These are phyloP conservation scores for Fragilaria radians DNA, from an alignment of 108 stramenopile genomes.

Conservation along the genomic window DNA sequence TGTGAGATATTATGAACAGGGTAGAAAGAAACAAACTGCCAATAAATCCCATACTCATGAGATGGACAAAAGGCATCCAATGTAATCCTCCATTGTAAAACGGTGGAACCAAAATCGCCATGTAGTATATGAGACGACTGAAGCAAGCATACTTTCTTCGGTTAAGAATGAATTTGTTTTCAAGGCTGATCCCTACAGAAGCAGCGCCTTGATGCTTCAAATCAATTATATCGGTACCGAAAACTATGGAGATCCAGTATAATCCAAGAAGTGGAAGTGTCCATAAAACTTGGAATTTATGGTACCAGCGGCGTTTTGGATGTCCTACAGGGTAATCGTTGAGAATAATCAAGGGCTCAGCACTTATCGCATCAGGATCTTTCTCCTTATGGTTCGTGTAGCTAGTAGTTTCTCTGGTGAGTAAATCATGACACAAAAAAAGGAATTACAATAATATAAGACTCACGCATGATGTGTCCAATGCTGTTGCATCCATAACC, in stretches of 20 bases:
- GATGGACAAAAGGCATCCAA: conserved; percentile 22
- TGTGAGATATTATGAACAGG: conserved; percentile 89
- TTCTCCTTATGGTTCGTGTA: conserved; percentile 74
- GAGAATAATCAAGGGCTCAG: conserved; percentile 82
- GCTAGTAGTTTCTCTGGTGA: conserved; percentile 34
- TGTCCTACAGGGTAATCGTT: conserved; percentile 73
- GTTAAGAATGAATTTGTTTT: conserved; percentile 61
- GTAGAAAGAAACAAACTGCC: conserved; percentile 63
- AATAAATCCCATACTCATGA: conserved; percentile 75
- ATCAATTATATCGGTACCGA: conserved; percentile 77
- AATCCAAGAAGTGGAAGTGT: conserved; percentile 55
- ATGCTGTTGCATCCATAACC: conserved; percentile 87
- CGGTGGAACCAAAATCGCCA: conserved; percentile 62
- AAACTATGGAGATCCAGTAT: conserved; percentile 75
- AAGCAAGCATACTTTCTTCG: conserved; percentile 59
- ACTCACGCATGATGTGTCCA: conserved; percentile 68
- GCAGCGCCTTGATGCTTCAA: conserved; percentile 60
- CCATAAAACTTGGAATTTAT: conserved; percentile 76
- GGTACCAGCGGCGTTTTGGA: conserved; percentile 52
- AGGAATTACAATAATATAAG: neutral
- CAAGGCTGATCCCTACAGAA: conserved; percentile 57
- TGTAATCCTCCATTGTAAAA: conserved; percentile 46
- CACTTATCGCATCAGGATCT: conserved; percentile 78
- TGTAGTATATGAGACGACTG: conserved; percentile 55
- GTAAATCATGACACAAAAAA: neutral